These are phyloP conservation scores for Basipetospora sp. DNA, from an alignment of 2,329 filamentous ascomycete species.

Conservation along the genomic window DNA sequence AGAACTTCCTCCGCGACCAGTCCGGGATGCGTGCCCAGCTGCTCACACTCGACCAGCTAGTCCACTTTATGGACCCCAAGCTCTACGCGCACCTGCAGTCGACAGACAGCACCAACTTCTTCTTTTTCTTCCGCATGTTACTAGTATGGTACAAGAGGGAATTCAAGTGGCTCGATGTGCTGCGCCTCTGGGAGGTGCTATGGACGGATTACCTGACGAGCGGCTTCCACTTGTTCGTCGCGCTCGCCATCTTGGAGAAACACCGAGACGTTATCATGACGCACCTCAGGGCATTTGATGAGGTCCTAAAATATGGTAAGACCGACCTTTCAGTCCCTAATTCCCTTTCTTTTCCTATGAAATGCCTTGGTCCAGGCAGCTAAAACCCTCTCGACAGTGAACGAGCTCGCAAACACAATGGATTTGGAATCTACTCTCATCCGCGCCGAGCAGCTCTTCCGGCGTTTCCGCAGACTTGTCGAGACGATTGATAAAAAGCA, in stretches of 20 bases:
- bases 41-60: constrained; percentile 78
- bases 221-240: constrained; percentile 89
- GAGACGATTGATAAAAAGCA: constrained; percentile 85
- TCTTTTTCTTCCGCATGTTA: constrained; percentile 99
- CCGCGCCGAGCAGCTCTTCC: constrained; percentile 76
- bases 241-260: constrained; percentile 85
- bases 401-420: constrained; percentile 85
- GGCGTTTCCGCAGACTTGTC: constrained; percentile 72
- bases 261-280: constrained; percentile 93
- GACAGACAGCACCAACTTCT: constrained; percentile 94
- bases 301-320: constrained; percentile 88
- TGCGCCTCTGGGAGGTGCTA: constrained; percentile 78
- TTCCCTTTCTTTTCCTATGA: background rate
- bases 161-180: constrained; percentile 75
- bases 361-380: too few relatives aligned
- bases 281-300: constrained; percentile 86
- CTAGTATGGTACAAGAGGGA: constrained; percentile 98
- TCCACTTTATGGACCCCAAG: constrained; percentile 91
- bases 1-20: constrained; percentile 90
- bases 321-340: constrained; percentile 11
- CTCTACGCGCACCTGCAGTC: constrained; percentile 80
- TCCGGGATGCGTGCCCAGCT: constrained; percentile 91
- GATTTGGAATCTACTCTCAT: constrained; percentile 77
- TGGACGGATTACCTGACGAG: constrained; percentile 88
- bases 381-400: constrained; percentile 53